A percentile compares a stretch with the other conserved stretches of the same genome.
These are phyloP conservation scores for Phytopythium sindhum DNA, from an alignment of 352 stramenopile species.

Conservation along the genomic window DNA sequence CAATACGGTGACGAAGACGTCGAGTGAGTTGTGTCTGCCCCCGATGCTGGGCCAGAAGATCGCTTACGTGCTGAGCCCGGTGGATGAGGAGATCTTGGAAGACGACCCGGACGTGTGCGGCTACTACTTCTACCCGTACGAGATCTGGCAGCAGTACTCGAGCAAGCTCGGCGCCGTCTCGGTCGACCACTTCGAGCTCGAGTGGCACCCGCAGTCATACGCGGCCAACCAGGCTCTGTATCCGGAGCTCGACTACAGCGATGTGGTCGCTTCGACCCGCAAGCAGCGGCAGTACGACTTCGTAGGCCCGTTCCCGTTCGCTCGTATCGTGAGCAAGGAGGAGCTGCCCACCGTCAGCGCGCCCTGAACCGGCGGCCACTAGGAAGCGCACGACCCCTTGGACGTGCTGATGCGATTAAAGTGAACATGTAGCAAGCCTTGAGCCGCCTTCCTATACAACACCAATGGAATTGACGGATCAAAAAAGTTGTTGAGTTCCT, in stretches of 20 bases:
- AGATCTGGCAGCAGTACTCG: constrained; percentile 54
- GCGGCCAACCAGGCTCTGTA: constrained; percentile 45
- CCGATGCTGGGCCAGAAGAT: constrained; percentile 58
- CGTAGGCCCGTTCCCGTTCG: constrained; percentile 65
- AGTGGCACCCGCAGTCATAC: constrained; percentile 69
- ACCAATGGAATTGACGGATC: no score
- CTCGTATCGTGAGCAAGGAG: constrained; percentile 45
- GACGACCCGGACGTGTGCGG: constrained; percentile 69
- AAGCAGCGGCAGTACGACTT: constrained; percentile 68
- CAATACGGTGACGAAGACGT: constrained; percentile 33
- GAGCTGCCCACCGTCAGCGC: constrained; percentile 19
- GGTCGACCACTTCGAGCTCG: constrained; percentile 67
- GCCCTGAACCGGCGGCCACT: no score
- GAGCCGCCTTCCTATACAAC: no score
- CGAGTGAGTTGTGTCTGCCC: constrained; percentile 56
- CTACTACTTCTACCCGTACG: constrained; percentile 78
- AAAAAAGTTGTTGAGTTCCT: not conserved
- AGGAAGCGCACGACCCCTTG: no score
- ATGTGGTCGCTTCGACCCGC: constrained; percentile 53
- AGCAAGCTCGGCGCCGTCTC: constrained; percentile 62
- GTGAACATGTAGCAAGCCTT: no score
- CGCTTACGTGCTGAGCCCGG: constrained; percentile 50
- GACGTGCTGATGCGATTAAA: no score
- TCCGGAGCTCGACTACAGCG: constrained; percentile 53
- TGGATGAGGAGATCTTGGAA: constrained; percentile 42